These are phyloP conservation scores for Phialemoniopsis sp. DNA, from an alignment of 2,329 filamentous ascomycete genomes.

Conservation along the genomic window DNA sequence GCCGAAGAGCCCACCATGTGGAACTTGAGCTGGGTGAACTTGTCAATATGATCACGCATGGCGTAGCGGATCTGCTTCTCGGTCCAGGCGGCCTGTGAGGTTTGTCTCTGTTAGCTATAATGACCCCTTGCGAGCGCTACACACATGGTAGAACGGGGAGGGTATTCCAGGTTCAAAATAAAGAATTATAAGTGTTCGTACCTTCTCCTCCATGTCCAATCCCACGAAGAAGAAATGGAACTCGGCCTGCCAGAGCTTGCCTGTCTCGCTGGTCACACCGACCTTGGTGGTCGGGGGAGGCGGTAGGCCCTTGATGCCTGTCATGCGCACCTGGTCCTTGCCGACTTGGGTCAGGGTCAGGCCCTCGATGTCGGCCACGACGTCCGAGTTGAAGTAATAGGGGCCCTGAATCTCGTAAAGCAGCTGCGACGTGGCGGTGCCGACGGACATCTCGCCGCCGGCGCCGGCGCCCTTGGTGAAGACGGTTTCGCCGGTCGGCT, in stretches of 20 bases:
- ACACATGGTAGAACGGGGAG: no score
- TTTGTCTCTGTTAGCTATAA: no score
- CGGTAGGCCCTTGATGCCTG: slow-evolving; percentile 24
- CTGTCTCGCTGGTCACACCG: slow-evolving; percentile 15
- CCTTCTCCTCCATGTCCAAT: slow-evolving; percentile 2
- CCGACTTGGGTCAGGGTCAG: slow-evolving; percentile 38
- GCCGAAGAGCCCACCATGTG: slow-evolving; percentile 5
- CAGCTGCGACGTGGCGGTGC: slow-evolving; percentile 24
- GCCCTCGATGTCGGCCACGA: slow-evolving; percentile 21
- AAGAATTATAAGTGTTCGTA: no score
- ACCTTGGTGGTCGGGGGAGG: slow-evolving; percentile 25
- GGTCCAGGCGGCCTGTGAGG: no score
- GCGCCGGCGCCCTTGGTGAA: slow-evolving; percentile 36
- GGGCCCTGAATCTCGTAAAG: slow-evolving; percentile 42
- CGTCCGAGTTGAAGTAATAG: slow-evolving; percentile 25
- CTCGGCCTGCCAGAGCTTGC: slow-evolving; percentile 19
- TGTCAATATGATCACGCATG: slow-evolving; percentile 42
- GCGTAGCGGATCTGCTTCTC: no score
- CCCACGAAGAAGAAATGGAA: slow-evolving; percentile 4
- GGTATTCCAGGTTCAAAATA: no score
- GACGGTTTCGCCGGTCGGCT: slow-evolving; percentile 31
- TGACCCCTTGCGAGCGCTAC: no score
- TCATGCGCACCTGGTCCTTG: slow-evolving; percentile 22
- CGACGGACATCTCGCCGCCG: slow-evolving; percentile 27
- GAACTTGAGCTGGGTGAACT: slow-evolving; percentile 25